These are phyloP conservation scores for Taxillus chinensis DNA, from an alignment of 164 flowering plant species.

Conservation along the genomic window DNA sequence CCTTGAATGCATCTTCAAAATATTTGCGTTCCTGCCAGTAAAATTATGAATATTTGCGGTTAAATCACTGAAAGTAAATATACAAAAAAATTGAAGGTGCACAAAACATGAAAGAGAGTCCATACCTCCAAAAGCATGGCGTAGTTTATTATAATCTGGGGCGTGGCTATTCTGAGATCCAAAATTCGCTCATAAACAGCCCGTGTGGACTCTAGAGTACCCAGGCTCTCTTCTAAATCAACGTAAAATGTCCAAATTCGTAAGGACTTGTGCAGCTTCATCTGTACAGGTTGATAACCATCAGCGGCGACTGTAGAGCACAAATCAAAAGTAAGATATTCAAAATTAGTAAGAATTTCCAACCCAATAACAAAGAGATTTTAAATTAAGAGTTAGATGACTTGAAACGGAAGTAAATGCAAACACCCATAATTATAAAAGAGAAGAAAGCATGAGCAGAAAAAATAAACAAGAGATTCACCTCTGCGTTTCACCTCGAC, in stretches of 20 bases:
- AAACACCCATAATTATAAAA: no score
- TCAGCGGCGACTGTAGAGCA: slow-evolving; percentile 77
- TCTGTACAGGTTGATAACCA: slow-evolving; percentile 92
- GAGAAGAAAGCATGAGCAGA: not conserved
- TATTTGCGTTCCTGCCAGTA: slow-evolving; percentile 68
- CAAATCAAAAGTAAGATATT: slow-evolving; percentile 4
- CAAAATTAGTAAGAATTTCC: not conserved
- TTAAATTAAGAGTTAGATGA: no score
- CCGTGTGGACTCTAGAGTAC: slow-evolving; percentile 77
- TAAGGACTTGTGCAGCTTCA: slow-evolving; percentile 77
- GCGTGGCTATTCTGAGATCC: slow-evolving; percentile 87
- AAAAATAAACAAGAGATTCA: slow-evolving; percentile 9
- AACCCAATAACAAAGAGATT: no score
- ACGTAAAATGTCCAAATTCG: slow-evolving; percentile 82
- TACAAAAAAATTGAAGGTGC: not conserved
- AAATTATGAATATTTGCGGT: slow-evolving; percentile 7
- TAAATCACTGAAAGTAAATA: not conserved
- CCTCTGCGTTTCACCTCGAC: slow-evolving; percentile 95
- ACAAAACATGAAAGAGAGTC: not conserved
- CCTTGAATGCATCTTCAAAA: slow-evolving; percentile 93
- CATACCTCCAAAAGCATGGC: slow-evolving; percentile 81
- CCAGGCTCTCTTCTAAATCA: slow-evolving; percentile 87
- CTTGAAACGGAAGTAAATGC: no score
- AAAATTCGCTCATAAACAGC: slow-evolving; percentile 81
- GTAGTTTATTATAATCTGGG: slow-evolving; percentile 90